Conservation (phyloP, 768 basidiomycete genomes). For the Russula sp. region DNA sequence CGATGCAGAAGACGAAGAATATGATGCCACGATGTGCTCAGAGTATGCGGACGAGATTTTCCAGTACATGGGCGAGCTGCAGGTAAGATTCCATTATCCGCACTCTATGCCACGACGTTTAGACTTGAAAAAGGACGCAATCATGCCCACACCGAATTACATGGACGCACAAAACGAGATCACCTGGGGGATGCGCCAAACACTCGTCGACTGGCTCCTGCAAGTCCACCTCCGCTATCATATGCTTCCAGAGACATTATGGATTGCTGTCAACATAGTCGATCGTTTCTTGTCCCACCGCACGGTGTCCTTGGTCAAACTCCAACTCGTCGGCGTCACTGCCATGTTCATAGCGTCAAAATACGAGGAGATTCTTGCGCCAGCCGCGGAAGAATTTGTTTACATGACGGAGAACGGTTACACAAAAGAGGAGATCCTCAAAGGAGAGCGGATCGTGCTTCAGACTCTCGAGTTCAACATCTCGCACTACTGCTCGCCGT, state of each 20-base stretch:
- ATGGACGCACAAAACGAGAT: slow-evolving; percentile 94
- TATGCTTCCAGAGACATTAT: slow-evolving; percentile 97
- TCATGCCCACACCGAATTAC: slow-evolving; percentile 90
- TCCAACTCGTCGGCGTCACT: slow-evolving; percentile 95
- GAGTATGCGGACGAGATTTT: slow-evolving; percentile 99
- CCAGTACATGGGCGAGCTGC: slow-evolving; percentile 88
- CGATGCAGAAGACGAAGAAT: slow-evolving; percentile 66
- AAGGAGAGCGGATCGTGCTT: slow-evolving; percentile 94
- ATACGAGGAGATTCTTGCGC: slow-evolving; percentile 98
- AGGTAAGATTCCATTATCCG: slow-evolving; percentile 47
- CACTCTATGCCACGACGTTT: slow-evolving; percentile 13
- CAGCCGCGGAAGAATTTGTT: slow-evolving; percentile 96
- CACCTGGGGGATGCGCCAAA: slow-evolving; percentile 90
- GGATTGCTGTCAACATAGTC: slow-evolving; percentile 97
- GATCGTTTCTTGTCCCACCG: slow-evolving; percentile 68
- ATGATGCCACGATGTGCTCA: slow-evolving; percentile 93
- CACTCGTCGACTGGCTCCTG: slow-evolving; percentile 95
- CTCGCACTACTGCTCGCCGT: slow-evolving; percentile 97
- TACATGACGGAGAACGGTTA: slow-evolving; percentile 97
- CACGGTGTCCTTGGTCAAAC: slow-evolving; percentile 71
- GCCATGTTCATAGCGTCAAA: slow-evolving; percentile 99
- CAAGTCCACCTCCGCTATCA: slow-evolving; percentile 98
- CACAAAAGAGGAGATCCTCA: slow-evolving; percentile 91
- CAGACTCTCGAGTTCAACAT: slow-evolving; percentile 93
- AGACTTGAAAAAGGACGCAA: slow-evolving; percentile 51